Evolutionary conservation across 352 stramenopile species (phyloP).

Genomic region (Globisporangium barbulae): DNA sequence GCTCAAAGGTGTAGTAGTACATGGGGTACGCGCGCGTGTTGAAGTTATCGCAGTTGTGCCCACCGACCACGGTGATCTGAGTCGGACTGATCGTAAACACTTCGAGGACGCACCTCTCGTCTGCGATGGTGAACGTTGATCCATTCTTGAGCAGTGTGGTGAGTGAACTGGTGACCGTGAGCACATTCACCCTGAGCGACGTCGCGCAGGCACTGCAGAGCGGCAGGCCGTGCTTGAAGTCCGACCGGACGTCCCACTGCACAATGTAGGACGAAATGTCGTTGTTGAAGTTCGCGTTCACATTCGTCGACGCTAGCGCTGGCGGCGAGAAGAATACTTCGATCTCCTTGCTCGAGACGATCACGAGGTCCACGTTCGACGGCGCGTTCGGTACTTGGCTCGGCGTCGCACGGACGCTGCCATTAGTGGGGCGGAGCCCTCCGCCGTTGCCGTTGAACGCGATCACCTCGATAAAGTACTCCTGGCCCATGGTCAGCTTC

Average conservation of each 20-base stretch:
- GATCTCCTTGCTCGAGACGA: constrained; percentile 87
- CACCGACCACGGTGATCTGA: constrained; percentile 26
- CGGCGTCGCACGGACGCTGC: constrained; percentile 44
- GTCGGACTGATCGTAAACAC: constrained; percentile 22
- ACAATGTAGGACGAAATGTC: constrained; percentile 88
- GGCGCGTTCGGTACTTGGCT: constrained; percentile 86
- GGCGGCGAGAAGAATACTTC: constrained; percentile 90
- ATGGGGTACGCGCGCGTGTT: constrained; percentile 42
- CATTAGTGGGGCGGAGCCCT: constrained; percentile 35
- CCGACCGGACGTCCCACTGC: constrained; percentile 77
- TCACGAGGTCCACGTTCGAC: constrained; percentile 81
- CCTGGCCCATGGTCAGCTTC: constrained; percentile 51
- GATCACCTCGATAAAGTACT: constrained; percentile 79
- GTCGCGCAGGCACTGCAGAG: constrained; percentile 48
- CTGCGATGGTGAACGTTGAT: constrained; percentile 50
- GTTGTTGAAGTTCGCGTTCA: constrained; percentile 70
- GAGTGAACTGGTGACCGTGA: constrained; percentile 40
- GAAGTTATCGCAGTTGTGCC: constrained; percentile 44
- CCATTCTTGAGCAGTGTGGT: constrained; percentile 22
- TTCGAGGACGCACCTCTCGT: constrained; percentile 48
- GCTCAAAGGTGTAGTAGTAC: constrained; percentile 59
- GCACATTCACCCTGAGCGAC: constrained; percentile 31
- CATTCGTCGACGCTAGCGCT: constrained; percentile 37
- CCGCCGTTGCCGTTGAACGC: constrained; percentile 76
- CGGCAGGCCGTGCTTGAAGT: constrained; percentile 63